Base-by-base conservation (phyloP, 805 yeast species). In the Metschnikowia borealis region DNA sequence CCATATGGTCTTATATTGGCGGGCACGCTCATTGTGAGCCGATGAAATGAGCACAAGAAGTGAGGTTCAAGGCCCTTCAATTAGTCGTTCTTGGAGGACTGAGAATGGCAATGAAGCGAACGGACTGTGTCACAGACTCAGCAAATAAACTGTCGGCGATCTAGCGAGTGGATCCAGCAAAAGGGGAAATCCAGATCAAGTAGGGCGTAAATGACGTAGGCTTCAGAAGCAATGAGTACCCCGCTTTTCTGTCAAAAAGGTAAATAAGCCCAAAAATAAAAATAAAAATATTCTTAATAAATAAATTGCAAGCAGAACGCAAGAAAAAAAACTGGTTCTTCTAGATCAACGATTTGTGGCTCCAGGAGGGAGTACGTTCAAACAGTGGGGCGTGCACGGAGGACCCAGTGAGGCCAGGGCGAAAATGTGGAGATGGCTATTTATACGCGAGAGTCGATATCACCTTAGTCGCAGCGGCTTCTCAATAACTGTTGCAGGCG, bases 381-480 rank as follows among this genome's bases (percentile, higher is more conserved):
- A 15, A 1, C 38, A 4, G 45, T 33, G n/a, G 29, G 45, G 37
- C 8, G 44, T 36, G 38, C 38, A 36, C 21, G 14, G 17, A 37
- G 39, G 39, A 18, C 39, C 17, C 29, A 34, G 21, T 10, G 33
- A 13, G 23, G 23, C 6, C 39, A 21, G 34, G 39, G 39, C 17
- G 32, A 41, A 35, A 35, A 44, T 44, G 46, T 44, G 46, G 46
- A 18, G 40, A 44, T 36, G 46, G 34, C 39, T 23, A 23, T 23
- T 44, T 10, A 23, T 38, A 44, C 46, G 46, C 39, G 43, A 38
- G 43, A 15, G 15, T 26, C 43, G 46, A 44, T 42, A 42, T 31
- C 36, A 42, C 45, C 7, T 42, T 20, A 42, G 45, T 38, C 45
- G 32, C 45, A 42, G 45, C 45, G 37, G 45, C 45, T 42, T 15